These are phyloP conservation scores for Zygosaccharomyces pseudorouxii DNA, from an alignment of 805 yeast species.

Conservation along the genomic window DNA sequence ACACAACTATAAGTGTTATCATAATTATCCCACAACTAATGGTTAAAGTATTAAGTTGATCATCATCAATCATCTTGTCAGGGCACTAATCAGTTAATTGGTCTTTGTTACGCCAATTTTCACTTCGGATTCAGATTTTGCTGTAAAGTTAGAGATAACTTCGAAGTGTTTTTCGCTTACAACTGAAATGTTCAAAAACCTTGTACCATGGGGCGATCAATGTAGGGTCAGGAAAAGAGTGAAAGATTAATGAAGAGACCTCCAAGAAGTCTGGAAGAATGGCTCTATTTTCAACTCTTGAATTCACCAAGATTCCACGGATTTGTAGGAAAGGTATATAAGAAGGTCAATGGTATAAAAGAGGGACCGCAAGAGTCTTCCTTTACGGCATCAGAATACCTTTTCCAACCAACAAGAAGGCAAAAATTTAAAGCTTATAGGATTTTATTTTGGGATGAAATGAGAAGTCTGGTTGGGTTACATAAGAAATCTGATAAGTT, in stretches of 20 bases:
- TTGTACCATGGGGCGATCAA: neutral
- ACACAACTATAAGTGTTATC: slow-evolving; percentile 64
- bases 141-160: neutral
- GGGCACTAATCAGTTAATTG: neutral
- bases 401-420: slow-evolving; percentile 45
- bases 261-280: slow-evolving; percentile 45
- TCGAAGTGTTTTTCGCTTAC: neutral
- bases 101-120: neutral
- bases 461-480: slow-evolving; percentile 51
- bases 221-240: neutral
- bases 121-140: neutral
- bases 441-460: slow-evolving; percentile 55
- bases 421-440: slow-evolving; percentile 62
- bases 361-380: slow-evolving; percentile 33
- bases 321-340: slow-evolving; percentile 59
- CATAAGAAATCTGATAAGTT: slow-evolving; percentile 23
- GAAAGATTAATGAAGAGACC: slow-evolving; percentile 14
- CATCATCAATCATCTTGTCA: slow-evolving; percentile 70
- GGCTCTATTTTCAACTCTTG: slow-evolving; percentile 45
- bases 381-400: slow-evolving; percentile 12
- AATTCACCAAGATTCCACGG: slow-evolving; percentile 55
- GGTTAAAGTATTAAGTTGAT: slow-evolving; percentile 69
- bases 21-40: slow-evolving; percentile 69
- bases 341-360: slow-evolving; percentile 55
- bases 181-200: neutral